Conservation (phyloP, 371 early-diverging fungal species). For the Funneliformis caledonium region DNA sequence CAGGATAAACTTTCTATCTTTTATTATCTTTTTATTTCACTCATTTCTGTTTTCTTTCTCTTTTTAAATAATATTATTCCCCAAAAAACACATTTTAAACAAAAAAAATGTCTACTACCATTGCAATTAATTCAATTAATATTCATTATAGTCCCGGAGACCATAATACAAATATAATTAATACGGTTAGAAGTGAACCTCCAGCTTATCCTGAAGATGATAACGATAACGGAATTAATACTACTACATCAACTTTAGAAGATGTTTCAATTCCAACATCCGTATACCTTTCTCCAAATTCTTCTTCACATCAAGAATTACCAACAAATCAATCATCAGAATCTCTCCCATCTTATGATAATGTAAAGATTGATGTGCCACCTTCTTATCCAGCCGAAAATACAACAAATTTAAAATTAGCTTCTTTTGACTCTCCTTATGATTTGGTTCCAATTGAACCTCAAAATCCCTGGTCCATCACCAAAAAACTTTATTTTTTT, state of each 20-base stretch:
- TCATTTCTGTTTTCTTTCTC: background rate
- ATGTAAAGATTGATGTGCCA: slow-evolving; percentile 34
- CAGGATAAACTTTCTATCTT: background rate
- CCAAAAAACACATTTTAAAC: no score
- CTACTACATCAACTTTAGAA: background rate
- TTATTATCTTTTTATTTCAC: no score
- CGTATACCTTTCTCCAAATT: background rate
- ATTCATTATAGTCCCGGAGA: background rate
- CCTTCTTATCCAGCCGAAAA: slow-evolving; percentile 14
- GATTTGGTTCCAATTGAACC: slow-evolving; percentile 25
- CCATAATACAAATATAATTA: no score
- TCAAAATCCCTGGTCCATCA: slow-evolving; percentile 28
- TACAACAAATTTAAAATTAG: background rate
- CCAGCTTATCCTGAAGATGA: background rate
- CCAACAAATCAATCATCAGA: background rate
- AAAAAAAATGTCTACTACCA: background rate
- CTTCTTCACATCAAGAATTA: background rate
- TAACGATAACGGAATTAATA: background rate
- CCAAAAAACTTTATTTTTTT: slow-evolving; percentile 30
- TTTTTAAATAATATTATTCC: no score
- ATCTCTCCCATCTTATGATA: slow-evolving; percentile 18
- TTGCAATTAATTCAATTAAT: background rate
- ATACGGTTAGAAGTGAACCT: background rate
- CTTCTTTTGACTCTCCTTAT: background rate
- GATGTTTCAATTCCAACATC: background rate